Conservation (phyloP, 257 asterid genomes). For the Nicotiana undulata region DNA sequence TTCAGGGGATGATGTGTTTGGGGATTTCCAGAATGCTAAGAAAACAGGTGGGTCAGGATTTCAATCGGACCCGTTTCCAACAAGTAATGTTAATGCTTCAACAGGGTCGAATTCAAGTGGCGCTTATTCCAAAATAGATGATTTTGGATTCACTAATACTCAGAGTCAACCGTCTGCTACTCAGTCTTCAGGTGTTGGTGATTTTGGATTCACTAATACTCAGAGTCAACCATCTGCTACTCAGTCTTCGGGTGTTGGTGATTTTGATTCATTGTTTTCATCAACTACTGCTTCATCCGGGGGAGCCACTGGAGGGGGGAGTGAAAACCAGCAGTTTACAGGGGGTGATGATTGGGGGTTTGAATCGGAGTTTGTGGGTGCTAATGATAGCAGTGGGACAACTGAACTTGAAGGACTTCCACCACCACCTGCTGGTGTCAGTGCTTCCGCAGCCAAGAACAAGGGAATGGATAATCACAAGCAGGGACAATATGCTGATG, state of each 20-base stretch:
- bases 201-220: conserved; percentile 33
- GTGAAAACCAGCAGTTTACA: conserved; percentile 35
- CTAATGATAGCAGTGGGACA: conserved; percentile 45
- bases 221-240: conserved; percentile 24
- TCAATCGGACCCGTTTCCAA: conserved; percentile 24
- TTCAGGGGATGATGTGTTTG: conserved; percentile 42
- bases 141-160: conserved; percentile 22
- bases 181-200: conserved; percentile 14
- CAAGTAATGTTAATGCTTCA: conserved; percentile 29
- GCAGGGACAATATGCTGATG: conserved; percentile 93
- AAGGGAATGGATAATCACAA: conserved; percentile 60
- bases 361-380: conserved; percentile 41
- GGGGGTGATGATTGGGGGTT: conserved; percentile 70
- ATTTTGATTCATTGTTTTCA: conserved; percentile 49
- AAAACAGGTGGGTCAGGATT: conserved; percentile 33
- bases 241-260: conserved; percentile 34
- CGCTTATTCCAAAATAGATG: conserved; percentile 19
- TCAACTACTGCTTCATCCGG: conserved; percentile 16
- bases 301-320: conserved; percentile 21
- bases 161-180: conserved; percentile 19
- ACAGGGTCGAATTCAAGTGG: conserved; percentile 19
- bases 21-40: conserved; percentile 48
- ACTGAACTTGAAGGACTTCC: conserved; percentile 95
- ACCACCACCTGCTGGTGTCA: conserved; percentile 77
- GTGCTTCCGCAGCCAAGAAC: conserved; percentile 62